Percentiles rank a stretch among this genome's conserved stretches.
These are phyloP conservation scores for Hypomyces rosellus DNA, from an alignment of 2,329 filamentous ascomycete species.

Conservation along the genomic window DNA sequence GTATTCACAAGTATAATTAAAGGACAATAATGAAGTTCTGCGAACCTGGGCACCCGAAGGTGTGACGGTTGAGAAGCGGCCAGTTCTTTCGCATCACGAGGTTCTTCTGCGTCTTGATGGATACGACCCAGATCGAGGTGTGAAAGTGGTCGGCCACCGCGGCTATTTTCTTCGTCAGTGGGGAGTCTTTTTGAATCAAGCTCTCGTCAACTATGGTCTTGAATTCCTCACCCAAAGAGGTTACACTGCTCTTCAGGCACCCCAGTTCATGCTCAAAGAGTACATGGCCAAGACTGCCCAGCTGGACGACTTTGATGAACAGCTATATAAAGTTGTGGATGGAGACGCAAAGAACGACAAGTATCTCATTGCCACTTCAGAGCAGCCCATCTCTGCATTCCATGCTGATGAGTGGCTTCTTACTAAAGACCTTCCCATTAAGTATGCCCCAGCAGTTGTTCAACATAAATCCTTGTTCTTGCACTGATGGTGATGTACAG, in stretches of 20 bases:
- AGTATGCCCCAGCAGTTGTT: conserved; percentile 36
- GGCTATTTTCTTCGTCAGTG: conserved; percentile 89
- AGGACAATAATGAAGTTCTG: conserved; percentile 74
- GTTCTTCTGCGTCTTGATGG: conserved; percentile 82
- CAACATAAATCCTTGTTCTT: no score
- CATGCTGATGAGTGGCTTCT: conserved; percentile 93
- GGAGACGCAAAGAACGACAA: conserved; percentile 86
- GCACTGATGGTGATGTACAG: conserved; percentile 51
- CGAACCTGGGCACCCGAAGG: conserved; percentile 77
- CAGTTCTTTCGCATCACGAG: conserved; percentile 86
- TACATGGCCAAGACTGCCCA: conserved; percentile 98
- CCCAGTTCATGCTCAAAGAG: conserved; percentile 90
- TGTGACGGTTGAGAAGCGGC: conserved; percentile 65
- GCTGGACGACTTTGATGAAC: conserved; percentile 94
- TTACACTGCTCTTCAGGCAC: conserved; percentile 77
- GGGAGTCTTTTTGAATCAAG: conserved; percentile 87
- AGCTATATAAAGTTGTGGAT: conserved; percentile 93
- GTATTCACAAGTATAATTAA: background rate
- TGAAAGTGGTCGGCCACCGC: conserved; percentile 89
- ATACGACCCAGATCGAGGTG: conserved; percentile 86
- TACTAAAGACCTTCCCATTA: conserved; percentile 79
- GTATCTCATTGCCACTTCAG: conserved; percentile 71
- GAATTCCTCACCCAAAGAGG: conserved; percentile 79
- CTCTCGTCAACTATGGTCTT: conserved; percentile 89
- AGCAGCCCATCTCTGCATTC: conserved; percentile 89